phyloP scores from a whole-genome alignment of 495 filamentous ascomycete genomes.

The Cudoniella acicularis region DNA sequence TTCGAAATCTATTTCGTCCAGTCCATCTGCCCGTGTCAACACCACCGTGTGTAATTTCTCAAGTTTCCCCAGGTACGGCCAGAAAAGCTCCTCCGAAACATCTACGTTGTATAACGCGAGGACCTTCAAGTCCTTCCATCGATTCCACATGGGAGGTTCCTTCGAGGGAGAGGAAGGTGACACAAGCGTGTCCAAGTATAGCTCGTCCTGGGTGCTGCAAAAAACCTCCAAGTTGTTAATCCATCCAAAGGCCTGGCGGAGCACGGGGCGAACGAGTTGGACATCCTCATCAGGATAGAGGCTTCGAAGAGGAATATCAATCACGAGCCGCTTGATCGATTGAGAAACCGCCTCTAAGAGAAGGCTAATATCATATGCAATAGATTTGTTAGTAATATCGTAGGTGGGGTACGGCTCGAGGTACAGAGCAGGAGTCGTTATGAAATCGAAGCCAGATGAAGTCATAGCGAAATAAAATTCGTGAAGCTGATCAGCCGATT shows the following conservation, averaged over 20 bases:
- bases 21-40: slow-evolving; percentile 30
- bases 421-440: too few relatives aligned
- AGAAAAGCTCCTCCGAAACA: slow-evolving; percentile 22
- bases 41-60: slow-evolving; percentile 30
- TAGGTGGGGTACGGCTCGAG: too few relatives aligned
- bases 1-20: too few relatives aligned
- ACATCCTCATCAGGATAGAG: slow-evolving; percentile 21
- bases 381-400: too few relatives aligned
- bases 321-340: slow-evolving; percentile 10
- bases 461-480: too few relatives aligned
- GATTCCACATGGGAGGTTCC: slow-evolving; percentile 30
- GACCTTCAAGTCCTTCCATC: slow-evolving; percentile 29
- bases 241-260: slow-evolving; percentile 28
- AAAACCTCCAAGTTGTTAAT: slow-evolving; percentile 33
- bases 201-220: slow-evolving; percentile 23
- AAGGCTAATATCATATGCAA: too few relatives aligned
- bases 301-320: slow-evolving; percentile 24
- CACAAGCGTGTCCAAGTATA: background rate
- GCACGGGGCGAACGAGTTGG: slow-evolving; percentile 17
- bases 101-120: slow-evolving; percentile 34
- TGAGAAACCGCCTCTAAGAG: background rate
- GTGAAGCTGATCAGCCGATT: too few relatives aligned
- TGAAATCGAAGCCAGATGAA: too few relatives aligned
- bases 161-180: background rate
- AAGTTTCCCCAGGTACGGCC: slow-evolving; percentile 25